phyloP scores from a whole-genome alignment of 768 basidiomycete species.

The Lactarius sanguifluus region DNA sequence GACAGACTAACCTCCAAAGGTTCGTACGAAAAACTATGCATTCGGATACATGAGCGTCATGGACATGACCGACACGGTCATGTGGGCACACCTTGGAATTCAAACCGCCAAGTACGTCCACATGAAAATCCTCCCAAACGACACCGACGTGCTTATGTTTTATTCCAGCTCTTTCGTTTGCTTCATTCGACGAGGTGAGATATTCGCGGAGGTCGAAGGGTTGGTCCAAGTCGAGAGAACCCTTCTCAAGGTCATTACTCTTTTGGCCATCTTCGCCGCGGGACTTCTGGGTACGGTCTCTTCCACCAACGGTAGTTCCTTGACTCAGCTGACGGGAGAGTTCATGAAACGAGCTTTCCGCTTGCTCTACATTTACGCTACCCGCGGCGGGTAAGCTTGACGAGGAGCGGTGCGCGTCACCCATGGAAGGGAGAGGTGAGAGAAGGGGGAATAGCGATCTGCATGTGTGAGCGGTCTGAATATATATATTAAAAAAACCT shows the following conservation, averaged over 20 bases:
- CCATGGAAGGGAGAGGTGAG: neutral
- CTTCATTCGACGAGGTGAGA: conserved; percentile 66
- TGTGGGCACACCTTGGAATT: conserved; percentile 53
- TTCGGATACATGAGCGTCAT: conserved; percentile 3
- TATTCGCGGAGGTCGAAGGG: conserved; percentile 71
- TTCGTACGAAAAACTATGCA: conserved; percentile 54
- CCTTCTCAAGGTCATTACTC: conserved; percentile 44
- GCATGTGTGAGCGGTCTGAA: neutral
- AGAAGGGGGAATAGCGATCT: neutral
- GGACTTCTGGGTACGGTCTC: neutral
- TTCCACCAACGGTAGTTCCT: conserved; percentile 12
- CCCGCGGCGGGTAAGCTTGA: conserved; percentile 8
- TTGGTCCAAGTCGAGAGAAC: conserved; percentile 40
- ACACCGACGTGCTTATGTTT: conserved; percentile 79
- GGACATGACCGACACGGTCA: neutral
- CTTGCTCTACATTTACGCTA: conserved; percentile 18
- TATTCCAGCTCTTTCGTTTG: conserved; percentile 63
- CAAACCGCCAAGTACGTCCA: conserved; percentile 59
- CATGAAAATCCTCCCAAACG: conserved; percentile 69
- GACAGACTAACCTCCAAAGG: conserved; percentile 54
- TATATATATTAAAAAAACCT: neutral
- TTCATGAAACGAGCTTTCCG: conserved; percentile 22
- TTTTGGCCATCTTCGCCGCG: neutral
- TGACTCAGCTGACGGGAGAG: conserved; percentile 28
- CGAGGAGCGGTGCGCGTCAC: conserved; percentile 7